A percentile compares a stretch with the other conserved stretches of the same genome.
Conservation (phyloP, 345 rosid genomes). For the Gossypium anomalum region DNA sequence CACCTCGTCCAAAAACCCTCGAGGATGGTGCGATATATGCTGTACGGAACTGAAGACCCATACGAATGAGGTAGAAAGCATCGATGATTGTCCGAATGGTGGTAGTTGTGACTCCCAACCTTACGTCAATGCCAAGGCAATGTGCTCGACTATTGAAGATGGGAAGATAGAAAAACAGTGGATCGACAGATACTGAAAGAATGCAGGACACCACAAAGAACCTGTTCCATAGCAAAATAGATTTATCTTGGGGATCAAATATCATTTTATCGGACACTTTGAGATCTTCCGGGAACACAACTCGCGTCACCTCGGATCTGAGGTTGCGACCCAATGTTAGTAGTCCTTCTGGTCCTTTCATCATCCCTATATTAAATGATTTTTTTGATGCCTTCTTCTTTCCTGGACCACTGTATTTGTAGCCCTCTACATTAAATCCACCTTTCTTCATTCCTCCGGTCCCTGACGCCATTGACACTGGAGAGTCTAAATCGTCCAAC, state of each 20-base stretch:
- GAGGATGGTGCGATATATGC: conserved; percentile 88
- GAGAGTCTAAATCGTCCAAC: conserved; percentile 71
- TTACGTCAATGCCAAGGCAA: conserved; percentile 60
- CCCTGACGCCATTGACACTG: conserved; percentile 41
- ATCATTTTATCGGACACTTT: conserved; percentile 60
- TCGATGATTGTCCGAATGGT: conserved; percentile 55
- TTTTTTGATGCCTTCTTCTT: conserved; percentile 44
- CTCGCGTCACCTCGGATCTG: conserved; percentile 47
- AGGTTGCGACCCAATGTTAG: conserved; percentile 51
- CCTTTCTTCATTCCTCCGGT: conserved; percentile 35
- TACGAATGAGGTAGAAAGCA: conserved; percentile 56
- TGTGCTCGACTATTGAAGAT: conserved; percentile 40
- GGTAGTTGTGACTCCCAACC: conserved; percentile 55
- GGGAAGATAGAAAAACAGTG: conserved; percentile 77
- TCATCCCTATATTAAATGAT: conserved; percentile 52
- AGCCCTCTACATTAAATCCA: conserved; percentile 37
- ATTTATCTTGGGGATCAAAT: conserved; percentile 79
- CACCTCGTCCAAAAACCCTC: conserved; percentile 90
- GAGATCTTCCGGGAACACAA: conserved; percentile 74
- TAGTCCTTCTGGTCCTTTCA: conserved; percentile 58
- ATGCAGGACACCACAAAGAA: conserved; percentile 72
- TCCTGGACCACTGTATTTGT: conserved; percentile 24
- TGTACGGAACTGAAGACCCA: conserved; percentile 77
- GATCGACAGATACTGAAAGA: conserved; percentile 71
- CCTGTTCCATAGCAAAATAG: conserved; percentile 73